These are phyloP conservation scores for Esteya vermicola DNA, from an alignment of 2,329 filamentous ascomycete species.

Conservation along the genomic window DNA sequence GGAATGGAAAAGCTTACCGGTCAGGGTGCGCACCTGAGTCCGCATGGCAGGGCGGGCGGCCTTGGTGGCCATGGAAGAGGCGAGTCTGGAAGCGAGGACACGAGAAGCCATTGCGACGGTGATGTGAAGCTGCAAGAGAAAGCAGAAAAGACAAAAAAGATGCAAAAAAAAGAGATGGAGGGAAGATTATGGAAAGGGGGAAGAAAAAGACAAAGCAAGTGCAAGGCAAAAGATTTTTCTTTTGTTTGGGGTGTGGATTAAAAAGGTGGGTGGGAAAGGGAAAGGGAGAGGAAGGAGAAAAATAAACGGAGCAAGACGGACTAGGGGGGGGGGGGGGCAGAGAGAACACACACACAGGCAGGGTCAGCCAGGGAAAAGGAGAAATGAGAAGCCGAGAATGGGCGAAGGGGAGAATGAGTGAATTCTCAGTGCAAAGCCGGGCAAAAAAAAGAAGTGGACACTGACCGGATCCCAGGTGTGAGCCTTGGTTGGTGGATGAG, in stretches of 20 bases:
- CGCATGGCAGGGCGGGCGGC: conserved; percentile 64
- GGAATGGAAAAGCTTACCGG: conserved; percentile 42
- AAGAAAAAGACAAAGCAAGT: conserved; percentile 4
- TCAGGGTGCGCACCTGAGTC: conserved; percentile 56
- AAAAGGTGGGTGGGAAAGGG: background rate
- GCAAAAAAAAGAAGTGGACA: conserved; percentile 9
- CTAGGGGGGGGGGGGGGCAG: conserved; percentile 1
- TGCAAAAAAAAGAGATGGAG: conserved; percentile 12
- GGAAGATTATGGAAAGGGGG: conserved; percentile 4
- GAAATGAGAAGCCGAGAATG: conserved; percentile 12
- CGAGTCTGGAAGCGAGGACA: conserved; percentile 65
- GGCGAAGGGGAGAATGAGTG: conserved; percentile 13
- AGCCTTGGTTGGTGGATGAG: background rate
- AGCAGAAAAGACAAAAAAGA: conserved; percentile 19
- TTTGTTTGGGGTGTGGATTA: conserved; percentile 8
- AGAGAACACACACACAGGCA: too few relatives aligned
- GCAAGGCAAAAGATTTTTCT: conserved; percentile 4
- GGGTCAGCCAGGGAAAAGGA: conserved; percentile 6
- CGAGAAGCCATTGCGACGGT: conserved; percentile 67
- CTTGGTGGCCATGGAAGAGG: conserved; percentile 64
- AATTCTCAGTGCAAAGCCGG: conserved; percentile 10
- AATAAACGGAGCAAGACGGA: conserved; percentile 4
- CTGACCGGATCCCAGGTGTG: conserved; percentile 2
- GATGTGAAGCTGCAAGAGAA: conserved; percentile 25
- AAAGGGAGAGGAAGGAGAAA: conserved; percentile 1